Conservation (phyloP, 2,329 filamentous ascomycete species). For the Colletotrichum camelliae region DNA sequence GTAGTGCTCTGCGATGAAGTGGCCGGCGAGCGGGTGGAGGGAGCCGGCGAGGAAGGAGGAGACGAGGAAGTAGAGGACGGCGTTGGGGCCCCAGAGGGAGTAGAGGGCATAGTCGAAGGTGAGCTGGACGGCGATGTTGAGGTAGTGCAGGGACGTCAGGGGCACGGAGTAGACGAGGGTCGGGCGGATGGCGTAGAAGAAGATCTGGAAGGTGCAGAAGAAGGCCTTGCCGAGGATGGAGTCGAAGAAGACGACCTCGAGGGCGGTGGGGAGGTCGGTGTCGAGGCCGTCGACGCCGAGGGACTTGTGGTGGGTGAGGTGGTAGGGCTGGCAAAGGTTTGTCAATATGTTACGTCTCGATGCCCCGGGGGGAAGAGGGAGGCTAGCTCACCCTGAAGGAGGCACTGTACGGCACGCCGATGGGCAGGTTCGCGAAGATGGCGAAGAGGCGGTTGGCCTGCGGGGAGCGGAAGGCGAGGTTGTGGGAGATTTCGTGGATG, state of each 20-base stretch:
- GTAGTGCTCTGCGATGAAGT: conserved; percentile 99
- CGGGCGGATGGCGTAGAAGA: conserved; percentile 96
- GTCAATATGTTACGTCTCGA: conserved; percentile 26
- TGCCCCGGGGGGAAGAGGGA: not conserved
- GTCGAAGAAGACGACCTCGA: conserved; percentile 93
- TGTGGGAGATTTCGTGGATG: conserved; percentile 99
- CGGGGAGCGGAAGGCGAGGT: conserved; percentile 86
- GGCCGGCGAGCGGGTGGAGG: conserved; percentile 91
- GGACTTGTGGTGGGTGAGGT: conserved; percentile 98
- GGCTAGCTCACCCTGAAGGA: conserved; percentile 78
- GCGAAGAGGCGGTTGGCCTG: conserved; percentile 84
- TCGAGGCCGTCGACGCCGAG: conserved; percentile 95
- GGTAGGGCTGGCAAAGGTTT: conserved; percentile 73
- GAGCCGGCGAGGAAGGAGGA: conserved; percentile 94
- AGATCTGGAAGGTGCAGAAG: conserved; percentile 98
- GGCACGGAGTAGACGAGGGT: conserved; percentile 93
- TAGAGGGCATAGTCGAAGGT: conserved; percentile 78
- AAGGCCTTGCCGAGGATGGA: conserved; percentile 96
- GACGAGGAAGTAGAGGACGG: conserved; percentile 82
- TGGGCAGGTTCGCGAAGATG: conserved; percentile 93
- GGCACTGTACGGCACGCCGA: conserved; percentile 94
- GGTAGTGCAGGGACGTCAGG: conserved; percentile 81
- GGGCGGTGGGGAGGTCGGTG: conserved; percentile 89
- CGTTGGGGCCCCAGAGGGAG: conserved; percentile 62
- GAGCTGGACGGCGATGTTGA: conserved; percentile 82